Evolutionary conservation across 2,329 filamentous ascomycete species (phyloP), one percentile per base, ranked within the genome.

Genomic region (Monosporascus sp.): DNA sequence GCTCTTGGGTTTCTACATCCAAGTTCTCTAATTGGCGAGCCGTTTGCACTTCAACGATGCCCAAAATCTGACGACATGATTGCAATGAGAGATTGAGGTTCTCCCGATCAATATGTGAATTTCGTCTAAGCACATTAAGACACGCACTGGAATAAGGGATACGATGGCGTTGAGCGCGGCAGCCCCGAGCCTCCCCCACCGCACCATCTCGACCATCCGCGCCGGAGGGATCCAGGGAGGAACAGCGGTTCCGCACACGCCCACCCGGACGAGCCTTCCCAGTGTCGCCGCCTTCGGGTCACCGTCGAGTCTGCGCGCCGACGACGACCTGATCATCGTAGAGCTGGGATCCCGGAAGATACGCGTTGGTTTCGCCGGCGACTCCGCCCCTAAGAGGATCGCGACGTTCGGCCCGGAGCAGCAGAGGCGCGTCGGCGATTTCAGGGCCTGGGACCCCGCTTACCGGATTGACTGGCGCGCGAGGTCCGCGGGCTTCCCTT

Each of bases 361-460:
- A 26, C 84, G 88, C 45, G 86, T 88, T 9, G 94, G 94, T 0
- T 94, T 97, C 66, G 90, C 92, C 6, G 92, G 92, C 50, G 92
- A 96, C 69, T 81, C 85, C 44, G 73, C 78, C 3, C 91, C 91
- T 61, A 95, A 93, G 68, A 81, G 78, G 1, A 78, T 80, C 16
- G 73, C 92, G 22, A 77, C 81, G 22, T 93, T 91, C 68, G 84
- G 85, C 0, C 90, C 90, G 0, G 87, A 92, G 58, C 81, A 88
- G 65, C 85, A 88, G 65, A 82, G 89, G 51, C 82, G 93, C 56
- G 83, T 83, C 11, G 94, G 92, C 8, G 92, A 97, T 70, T 93
- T 92, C 69, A 77, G 90, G 59, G 79, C 80, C 55, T 94, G 87
- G 86, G 72, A 78, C 54, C 73, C 78, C 26, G 80, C 74, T 11